Conservation (phyloP, 208 protist species). For the Crithidia expoeki region DNA sequence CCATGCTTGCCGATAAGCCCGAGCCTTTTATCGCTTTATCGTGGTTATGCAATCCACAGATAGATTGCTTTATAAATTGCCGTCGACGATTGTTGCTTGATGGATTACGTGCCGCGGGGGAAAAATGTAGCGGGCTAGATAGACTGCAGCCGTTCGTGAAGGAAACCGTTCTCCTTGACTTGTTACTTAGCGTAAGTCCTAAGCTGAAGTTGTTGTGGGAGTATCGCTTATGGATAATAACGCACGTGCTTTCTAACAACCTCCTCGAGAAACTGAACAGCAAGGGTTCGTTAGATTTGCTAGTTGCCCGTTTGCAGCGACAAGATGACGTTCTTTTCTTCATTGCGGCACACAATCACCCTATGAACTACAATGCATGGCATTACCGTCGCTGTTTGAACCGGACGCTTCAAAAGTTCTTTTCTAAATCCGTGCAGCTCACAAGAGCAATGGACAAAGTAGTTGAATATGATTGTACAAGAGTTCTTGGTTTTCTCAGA, state of each 20-base stretch:
- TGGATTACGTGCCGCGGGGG: background rate
- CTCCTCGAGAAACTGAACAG: background rate
- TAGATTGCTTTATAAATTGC: background rate
- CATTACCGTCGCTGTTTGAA: slow-evolving; percentile 52
- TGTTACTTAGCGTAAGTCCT: slow-evolving; percentile 45
- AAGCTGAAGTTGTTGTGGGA: slow-evolving; percentile 63
- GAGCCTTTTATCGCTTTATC: slow-evolving; percentile 6
- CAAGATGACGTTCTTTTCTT: slow-evolving; percentile 38
- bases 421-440: no score
- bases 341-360: slow-evolving; percentile 59
- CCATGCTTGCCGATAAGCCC: background rate
- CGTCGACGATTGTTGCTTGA: slow-evolving; percentile 10
- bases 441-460: background rate
- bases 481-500: slow-evolving; percentile 47
- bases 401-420: background rate
- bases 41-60: slow-evolving; percentile 24
- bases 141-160: slow-evolving; percentile 27
- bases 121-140: background rate
- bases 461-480: slow-evolving; percentile 27
- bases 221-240: slow-evolving; percentile 53
- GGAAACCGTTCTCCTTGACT: slow-evolving; percentile 48
- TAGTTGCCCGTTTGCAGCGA: background rate
- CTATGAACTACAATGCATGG: slow-evolving; percentile 89
- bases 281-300: background rate
- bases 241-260: slow-evolving; percentile 13